These are phyloP conservation scores for Sphaerulina musiva DNA, from an alignment of 2,329 filamentous ascomycete genomes.

Conservation along the genomic window DNA sequence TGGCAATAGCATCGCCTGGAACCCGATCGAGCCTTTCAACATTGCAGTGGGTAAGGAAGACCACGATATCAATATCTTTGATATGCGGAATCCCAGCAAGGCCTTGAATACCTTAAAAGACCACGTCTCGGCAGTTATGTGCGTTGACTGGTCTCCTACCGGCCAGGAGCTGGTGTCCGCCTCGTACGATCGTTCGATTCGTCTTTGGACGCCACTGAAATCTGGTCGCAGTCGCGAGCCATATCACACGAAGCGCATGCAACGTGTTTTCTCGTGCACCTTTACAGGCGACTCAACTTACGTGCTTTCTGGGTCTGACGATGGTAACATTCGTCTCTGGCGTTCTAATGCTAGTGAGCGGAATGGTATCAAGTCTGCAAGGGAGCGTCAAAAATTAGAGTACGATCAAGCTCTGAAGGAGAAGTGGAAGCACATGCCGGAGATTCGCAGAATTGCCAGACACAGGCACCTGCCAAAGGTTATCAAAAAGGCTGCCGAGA, in stretches of 20 bases:
- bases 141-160: conserved; percentile 89
- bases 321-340: conserved; percentile 89
- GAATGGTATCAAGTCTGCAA: conserved; percentile 76
- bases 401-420: conserved; percentile 81
- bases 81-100: conserved; percentile 66
- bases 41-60: conserved; percentile 91
- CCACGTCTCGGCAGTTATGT: conserved; percentile 89
- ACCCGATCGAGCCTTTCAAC: conserved; percentile 95
- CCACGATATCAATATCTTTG: conserved; percentile 87
- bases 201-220: conserved; percentile 69
- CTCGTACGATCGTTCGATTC: conserved; percentile 79
- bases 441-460: conserved; percentile 81
- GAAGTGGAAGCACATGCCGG: conserved; percentile 90
- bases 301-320: conserved; percentile 82
- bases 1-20: conserved; percentile 81
- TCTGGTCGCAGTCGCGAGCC: conserved; percentile 78
- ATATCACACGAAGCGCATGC: conserved; percentile 97
- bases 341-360: conserved; percentile 76
- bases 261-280: conserved; percentile 76
- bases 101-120: conserved; percentile 86
- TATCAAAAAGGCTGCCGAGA: conserved; percentile 91
- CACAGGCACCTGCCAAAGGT: conserved; percentile 89
- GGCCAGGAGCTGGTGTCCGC: conserved; percentile 89
- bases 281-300: conserved; percentile 90
- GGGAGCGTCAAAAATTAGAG: conserved; percentile 80